Evolutionary conservation across 2,329 filamentous ascomycete species (phyloP).

Genomic region (Pseudocercospora crystallina): DNA sequence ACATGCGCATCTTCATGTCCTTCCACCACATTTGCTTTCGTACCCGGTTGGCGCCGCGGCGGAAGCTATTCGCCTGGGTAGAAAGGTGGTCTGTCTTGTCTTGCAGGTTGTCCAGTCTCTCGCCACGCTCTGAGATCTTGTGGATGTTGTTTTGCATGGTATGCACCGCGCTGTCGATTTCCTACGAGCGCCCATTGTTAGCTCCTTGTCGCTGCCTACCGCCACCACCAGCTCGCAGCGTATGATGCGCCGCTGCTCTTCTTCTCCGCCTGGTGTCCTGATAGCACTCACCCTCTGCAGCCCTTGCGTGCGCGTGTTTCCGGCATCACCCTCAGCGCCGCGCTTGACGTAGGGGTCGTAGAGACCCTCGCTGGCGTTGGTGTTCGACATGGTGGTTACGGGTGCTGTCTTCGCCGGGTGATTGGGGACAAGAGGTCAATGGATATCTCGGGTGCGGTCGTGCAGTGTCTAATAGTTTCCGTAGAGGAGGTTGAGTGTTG

Average conservation of each 20-base stretch:
- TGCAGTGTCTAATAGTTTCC: no score
- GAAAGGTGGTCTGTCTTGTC: conserved; percentile 94
- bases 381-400: conserved; percentile 21
- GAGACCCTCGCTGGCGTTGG: conserved; percentile 22
- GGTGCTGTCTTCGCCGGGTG: conserved; percentile 3
- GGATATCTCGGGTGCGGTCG: conserved; percentile 4
- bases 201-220: conserved; percentile 5
- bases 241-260: conserved; percentile 10
- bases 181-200: conserved; percentile 52
- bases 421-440: conserved; percentile 11
- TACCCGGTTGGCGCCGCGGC: conserved; percentile 91
- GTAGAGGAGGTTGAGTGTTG: no score
- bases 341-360: conserved; percentile 30
- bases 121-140: conserved; percentile 91
- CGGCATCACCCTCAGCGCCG: conserved; percentile 21
- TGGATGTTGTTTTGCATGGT: conserved; percentile 98
- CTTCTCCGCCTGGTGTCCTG: neutral
- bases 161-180: conserved; percentile 95
- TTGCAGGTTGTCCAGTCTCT: conserved; percentile 81
- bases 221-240: conserved; percentile 3
- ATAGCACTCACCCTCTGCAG: conserved; percentile 23
- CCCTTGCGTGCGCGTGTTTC: conserved; percentile 25
- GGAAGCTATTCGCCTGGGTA: conserved; percentile 90
- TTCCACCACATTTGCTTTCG: conserved; percentile 99
- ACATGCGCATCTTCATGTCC: conserved; percentile 99